These are phyloP conservation scores for Dioszegia hungarica DNA, from an alignment of 768 basidiomycete genomes.

Conservation along the genomic window DNA sequence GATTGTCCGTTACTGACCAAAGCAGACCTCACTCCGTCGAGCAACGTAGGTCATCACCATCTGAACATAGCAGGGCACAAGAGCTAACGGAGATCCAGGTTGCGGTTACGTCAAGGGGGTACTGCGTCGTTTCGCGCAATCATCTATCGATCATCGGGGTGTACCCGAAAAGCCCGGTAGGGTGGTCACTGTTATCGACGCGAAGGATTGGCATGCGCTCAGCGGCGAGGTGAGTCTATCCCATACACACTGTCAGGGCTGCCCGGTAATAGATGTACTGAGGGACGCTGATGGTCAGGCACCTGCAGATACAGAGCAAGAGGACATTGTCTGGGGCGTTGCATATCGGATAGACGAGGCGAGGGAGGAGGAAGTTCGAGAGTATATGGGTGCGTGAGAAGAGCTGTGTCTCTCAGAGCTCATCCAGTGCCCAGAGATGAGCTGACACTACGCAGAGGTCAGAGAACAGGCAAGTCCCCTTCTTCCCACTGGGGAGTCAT, in stretches of 20 bases:
- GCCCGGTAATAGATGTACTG: not conserved
- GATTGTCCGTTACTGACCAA: too few species aligned
- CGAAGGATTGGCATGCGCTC: slow-evolving; percentile 70
- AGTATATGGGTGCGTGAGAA: slow-evolving; percentile 65
- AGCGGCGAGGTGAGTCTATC: slow-evolving; percentile 22
- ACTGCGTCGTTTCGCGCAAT: slow-evolving; percentile 82
- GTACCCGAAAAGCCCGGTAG: slow-evolving; percentile 82
- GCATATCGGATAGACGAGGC: slow-evolving; percentile 81
- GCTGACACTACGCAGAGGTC: slow-evolving; percentile 57
- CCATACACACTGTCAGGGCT: too few species aligned
- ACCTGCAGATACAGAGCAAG: slow-evolving; percentile 3
- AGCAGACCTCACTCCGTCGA: slow-evolving; percentile 68
- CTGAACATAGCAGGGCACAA: not conserved
- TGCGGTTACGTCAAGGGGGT: slow-evolving; percentile 81
- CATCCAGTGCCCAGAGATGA: slow-evolving; percentile 1
- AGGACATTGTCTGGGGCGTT: slow-evolving; percentile 80
- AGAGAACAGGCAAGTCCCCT: slow-evolving; percentile 65
- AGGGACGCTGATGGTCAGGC: not conserved
- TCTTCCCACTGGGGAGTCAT: not conserved
- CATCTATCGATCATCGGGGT: slow-evolving; percentile 87
- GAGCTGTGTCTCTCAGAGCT: not conserved
- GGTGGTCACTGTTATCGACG: slow-evolving; percentile 83
- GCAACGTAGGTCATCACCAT: slow-evolving; percentile 55
- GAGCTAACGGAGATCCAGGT: slow-evolving; percentile 30
- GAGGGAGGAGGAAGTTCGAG: slow-evolving; percentile 69